Percentiles rank a stretch among this genome's conserved stretches.
Evolutionary conservation across 371 early-diverging fungal species (phyloP).

Genomic region (Lichtheimia ramosa): DNA sequence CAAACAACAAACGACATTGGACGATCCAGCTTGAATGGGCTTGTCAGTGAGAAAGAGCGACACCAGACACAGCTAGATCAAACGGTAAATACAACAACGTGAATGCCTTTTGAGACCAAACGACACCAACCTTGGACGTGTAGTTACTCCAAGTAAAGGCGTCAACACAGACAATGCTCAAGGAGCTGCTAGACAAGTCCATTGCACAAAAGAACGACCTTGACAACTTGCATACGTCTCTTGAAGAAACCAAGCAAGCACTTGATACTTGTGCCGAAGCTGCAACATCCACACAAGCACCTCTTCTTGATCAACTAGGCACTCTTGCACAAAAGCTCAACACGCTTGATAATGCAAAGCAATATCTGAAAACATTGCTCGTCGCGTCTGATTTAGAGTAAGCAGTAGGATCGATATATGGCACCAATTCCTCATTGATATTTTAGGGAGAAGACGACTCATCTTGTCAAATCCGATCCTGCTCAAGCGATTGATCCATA

Average conservation of each 20-base stretch:
- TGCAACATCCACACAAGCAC: slow-evolving; percentile 3
- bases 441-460: slow-evolving; percentile 30
- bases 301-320: slow-evolving; percentile 13
- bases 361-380: slow-evolving; percentile 33
- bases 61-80: background rate
- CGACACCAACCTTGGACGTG: background rate
- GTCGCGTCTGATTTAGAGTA: slow-evolving; percentile 40
- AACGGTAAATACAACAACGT: background rate
- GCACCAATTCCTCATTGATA: background rate
- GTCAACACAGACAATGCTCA: slow-evolving; percentile 12
- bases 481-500: slow-evolving; percentile 44
- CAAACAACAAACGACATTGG: slow-evolving; percentile 1
- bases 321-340: slow-evolving; percentile 24
- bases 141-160: slow-evolving; percentile 12
- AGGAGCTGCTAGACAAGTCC: slow-evolving; percentile 3
- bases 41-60: background rate
- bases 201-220: slow-evolving; percentile 13
- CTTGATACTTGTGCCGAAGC: slow-evolving; percentile 11
- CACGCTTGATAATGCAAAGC: slow-evolving; percentile 24
- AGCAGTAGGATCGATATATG: background rate
- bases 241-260: slow-evolving; percentile 14
- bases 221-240: slow-evolving; percentile 7
- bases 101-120: background rate
- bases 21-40: background rate
- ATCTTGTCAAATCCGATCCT: slow-evolving; percentile 31